These are phyloP conservation scores for Xylariaceae sp. DNA, from an alignment of 2,329 filamentous ascomycete genomes.

Conservation along the genomic window DNA sequence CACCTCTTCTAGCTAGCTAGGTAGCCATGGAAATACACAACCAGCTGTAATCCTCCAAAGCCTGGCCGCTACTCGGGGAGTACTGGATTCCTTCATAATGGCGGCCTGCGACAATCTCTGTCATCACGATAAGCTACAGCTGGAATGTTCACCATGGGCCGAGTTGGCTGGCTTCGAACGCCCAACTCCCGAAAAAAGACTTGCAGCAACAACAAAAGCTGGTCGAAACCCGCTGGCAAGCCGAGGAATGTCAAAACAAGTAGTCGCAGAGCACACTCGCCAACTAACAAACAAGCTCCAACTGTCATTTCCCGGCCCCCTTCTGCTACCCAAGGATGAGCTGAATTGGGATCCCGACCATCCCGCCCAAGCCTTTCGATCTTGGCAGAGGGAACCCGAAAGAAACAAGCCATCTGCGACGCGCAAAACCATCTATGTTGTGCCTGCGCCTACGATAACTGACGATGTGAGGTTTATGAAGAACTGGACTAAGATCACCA, in stretches of 20 bases:
- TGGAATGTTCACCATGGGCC: constrained; percentile 32
- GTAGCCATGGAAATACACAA: no score
- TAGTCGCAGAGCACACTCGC: constrained; percentile 17
- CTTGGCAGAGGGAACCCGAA: constrained; percentile 45
- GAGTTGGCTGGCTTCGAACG: constrained; percentile 31
- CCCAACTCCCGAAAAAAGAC: constrained; percentile 24
- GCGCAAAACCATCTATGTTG: constrained; percentile 54
- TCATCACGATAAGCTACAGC: constrained; percentile 21
- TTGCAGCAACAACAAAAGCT: constrained; percentile 30
- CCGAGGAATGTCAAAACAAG: constrained; percentile 5
- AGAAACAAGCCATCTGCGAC: constrained; percentile 48
- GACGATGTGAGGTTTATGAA: constrained; percentile 37
- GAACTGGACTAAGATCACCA: constrained; percentile 39
- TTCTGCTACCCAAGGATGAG: constrained; percentile 60
- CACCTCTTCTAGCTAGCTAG: no score
- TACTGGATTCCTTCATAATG: not conserved
- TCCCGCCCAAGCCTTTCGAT: constrained; percentile 49
- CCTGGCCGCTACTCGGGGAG: no score
- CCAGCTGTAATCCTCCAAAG: no score
- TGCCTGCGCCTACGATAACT: constrained; percentile 41
- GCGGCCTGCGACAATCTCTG: constrained; percentile 2
- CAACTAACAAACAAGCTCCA: constrained; percentile 20
- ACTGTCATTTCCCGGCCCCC: constrained; percentile 52
- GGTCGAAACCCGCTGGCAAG: constrained; percentile 23
- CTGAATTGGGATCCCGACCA: constrained; percentile 52